Conservation (phyloP, 352 stramenopile genomes). For the Phytophthora chlamydospora region DNA sequence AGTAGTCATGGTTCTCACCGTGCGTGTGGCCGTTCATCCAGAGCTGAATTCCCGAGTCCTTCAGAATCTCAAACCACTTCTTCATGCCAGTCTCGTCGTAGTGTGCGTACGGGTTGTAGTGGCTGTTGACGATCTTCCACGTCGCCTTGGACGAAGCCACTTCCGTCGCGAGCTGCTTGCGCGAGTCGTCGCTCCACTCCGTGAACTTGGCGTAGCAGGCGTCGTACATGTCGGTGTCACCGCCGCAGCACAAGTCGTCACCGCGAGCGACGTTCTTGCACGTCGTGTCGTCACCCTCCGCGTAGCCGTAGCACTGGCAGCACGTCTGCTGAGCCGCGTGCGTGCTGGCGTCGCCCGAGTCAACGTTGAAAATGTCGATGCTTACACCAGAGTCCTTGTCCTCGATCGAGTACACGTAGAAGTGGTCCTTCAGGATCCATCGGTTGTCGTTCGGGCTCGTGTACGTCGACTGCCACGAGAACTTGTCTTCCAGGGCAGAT, state of each 20-base stretch:
- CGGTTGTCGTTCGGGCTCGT: conserved; percentile 59
- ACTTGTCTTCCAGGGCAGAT: conserved; percentile 43
- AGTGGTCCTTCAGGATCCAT: conserved; percentile 63
- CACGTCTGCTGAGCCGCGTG: conserved; percentile 59
- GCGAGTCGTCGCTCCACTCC: conserved; percentile 57
- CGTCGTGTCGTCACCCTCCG: conserved; percentile 37
- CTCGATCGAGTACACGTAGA: conserved; percentile 57
- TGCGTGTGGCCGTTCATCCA: conserved; percentile 68
- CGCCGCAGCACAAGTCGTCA: conserved; percentile 45
- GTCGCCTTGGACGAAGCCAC: conserved; percentile 54
- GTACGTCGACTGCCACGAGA: conserved; percentile 53
- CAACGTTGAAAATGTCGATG: conserved; percentile 68
- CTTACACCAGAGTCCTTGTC: conserved; percentile 45
- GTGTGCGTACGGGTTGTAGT: conserved; percentile 64
- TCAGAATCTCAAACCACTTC: conserved; percentile 54
- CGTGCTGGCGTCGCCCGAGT: conserved; percentile 59
- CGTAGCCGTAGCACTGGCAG: conserved; percentile 68
- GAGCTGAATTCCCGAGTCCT: conserved; percentile 42
- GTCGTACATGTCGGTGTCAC: conserved; percentile 47
- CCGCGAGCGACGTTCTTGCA: conserved; percentile 54
- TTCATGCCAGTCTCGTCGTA: conserved; percentile 37
- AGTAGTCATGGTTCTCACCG: conserved; percentile 72
- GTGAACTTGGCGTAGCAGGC: conserved; percentile 48
- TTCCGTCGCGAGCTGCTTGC: conserved; percentile 42
- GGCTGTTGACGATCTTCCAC: conserved; percentile 73